These are phyloP conservation scores for Fraxinus dipetala DNA, from an alignment of 305 asterid species.

Conservation along the genomic window DNA sequence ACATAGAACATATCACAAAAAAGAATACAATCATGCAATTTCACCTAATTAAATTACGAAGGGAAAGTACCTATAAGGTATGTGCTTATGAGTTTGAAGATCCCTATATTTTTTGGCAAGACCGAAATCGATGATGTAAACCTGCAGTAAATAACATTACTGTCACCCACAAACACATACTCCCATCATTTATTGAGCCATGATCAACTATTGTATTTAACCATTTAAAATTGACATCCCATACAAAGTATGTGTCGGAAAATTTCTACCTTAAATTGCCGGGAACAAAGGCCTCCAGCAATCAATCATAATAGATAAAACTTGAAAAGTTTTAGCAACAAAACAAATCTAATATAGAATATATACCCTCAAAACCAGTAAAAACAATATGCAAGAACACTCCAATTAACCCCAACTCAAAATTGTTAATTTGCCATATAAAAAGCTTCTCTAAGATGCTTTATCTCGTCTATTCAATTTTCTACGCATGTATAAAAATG, in stretches of 20 bases:
- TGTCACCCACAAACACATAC: slow-evolving; percentile 21
- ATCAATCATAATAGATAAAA: not conserved
- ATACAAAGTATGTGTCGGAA: not conserved
- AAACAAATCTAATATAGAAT: not conserved
- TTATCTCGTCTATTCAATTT: not conserved
- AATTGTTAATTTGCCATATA: not conserved
- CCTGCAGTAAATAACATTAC: slow-evolving; percentile 36
- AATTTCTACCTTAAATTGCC: not conserved
- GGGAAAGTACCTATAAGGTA: slow-evolving; percentile 48
- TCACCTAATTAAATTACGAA: slow-evolving; percentile 6
- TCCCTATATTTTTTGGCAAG: slow-evolving; percentile 64
- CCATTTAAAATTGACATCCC: slow-evolving; percentile 3
- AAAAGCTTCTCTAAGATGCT: not conserved
- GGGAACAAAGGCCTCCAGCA: not conserved
- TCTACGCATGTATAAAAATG: not conserved
- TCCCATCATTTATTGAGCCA: slow-evolving; percentile 16
- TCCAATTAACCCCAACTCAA: not conserved
- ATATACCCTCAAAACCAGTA: not conserved
- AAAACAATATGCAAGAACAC: not conserved
- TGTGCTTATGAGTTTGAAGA: slow-evolving; percentile 67
- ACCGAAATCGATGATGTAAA: slow-evolving; percentile 59
- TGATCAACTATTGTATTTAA: not conserved
- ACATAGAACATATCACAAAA: not conserved
- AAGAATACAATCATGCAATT: slow-evolving; percentile 12
- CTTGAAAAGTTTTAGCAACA: not conserved